Evolutionary conservation across 2,329 filamentous ascomycete genomes (phyloP).

Genomic region (Penicillium frequentans): DNA sequence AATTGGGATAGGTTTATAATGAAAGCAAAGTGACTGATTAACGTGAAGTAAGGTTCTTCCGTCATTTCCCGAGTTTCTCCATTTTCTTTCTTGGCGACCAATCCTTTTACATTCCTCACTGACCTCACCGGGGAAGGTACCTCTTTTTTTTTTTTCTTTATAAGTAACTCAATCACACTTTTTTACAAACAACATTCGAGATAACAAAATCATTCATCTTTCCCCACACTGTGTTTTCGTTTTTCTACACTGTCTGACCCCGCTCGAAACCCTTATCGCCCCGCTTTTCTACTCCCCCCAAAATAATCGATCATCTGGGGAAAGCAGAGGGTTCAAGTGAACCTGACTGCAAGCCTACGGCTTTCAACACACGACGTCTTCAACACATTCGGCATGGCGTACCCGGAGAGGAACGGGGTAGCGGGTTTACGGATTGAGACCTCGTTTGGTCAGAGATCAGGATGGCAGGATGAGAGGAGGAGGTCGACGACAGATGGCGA

Average conservation of each 20-base stretch:
- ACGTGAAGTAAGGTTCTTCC: constrained; percentile 5
- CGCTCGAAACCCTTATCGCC: constrained; percentile 21
- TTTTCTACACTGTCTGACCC: constrained; percentile 5
- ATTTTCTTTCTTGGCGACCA: constrained; percentile 8
- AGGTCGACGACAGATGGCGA: constrained; percentile 27
- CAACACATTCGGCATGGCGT: constrained; percentile 37
- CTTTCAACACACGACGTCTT: constrained; percentile 14
- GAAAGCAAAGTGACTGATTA: not conserved
- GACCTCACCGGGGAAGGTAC: constrained; percentile 16
- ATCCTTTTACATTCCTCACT: constrained; percentile 17
- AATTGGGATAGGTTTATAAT: not conserved
- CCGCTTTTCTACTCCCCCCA: constrained; percentile 16
- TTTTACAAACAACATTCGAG: not conserved
- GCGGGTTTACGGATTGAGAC: constrained; percentile 42
- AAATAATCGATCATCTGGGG: constrained; percentile 6
- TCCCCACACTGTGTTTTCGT: not conserved
- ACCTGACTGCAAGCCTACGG: constrained; percentile 20
- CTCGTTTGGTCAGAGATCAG: constrained; percentile 31
- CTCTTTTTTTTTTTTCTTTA: not conserved
- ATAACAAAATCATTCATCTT: not conserved
- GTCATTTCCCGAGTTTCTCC: constrained; percentile 14
- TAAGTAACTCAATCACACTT: not conserved
- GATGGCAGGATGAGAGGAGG: constrained; percentile 28
- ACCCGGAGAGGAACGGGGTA: constrained; percentile 34
- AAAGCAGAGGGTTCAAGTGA: constrained; percentile 18